Evolutionary conservation across 2,329 filamentous ascomycete species (phyloP).

Genomic region (Cyphellophora europaea): DNA sequence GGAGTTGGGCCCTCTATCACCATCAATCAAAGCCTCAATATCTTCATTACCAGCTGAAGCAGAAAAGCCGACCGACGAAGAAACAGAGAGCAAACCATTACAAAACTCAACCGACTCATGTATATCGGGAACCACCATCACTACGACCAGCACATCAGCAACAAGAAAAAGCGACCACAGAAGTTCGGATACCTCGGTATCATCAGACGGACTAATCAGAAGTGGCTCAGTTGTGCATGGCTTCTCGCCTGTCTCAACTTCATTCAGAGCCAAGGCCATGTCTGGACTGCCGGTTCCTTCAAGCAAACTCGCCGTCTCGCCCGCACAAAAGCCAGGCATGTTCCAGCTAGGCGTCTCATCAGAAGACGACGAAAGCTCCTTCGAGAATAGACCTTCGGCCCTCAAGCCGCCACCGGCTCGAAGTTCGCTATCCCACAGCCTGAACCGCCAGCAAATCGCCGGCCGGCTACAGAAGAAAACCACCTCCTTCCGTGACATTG

Average conservation of each 20-base stretch:
- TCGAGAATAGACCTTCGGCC: constrained; percentile 46
- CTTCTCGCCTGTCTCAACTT: constrained; percentile 67
- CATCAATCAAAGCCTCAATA: constrained; percentile 31
- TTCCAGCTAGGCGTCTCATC: constrained; percentile 72
- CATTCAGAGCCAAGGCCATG: constrained; percentile 44
- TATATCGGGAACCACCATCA: constrained; percentile 44
- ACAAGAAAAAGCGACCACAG: constrained; percentile 37
- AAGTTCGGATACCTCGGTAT: constrained; percentile 54
- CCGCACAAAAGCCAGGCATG: constrained; percentile 60
- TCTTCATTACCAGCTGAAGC: constrained; percentile 26
- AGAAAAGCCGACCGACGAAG: constrained; percentile 20
- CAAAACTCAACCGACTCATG: constrained; percentile 49
- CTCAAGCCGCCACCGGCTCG: constrained; percentile 31
- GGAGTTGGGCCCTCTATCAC: constrained; percentile 50
- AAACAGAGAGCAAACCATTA: constrained; percentile 40
- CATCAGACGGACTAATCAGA: constrained; percentile 47
- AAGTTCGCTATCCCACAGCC: constrained; percentile 27
- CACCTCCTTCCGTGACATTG: constrained; percentile 70
- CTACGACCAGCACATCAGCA: constrained; percentile 41
- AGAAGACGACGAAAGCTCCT: constrained; percentile 72
- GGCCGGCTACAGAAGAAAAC: constrained; percentile 55
- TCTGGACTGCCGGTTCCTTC: constrained; percentile 4
- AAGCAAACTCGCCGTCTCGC: constrained; percentile 25
- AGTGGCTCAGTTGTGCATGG: constrained; percentile 70
- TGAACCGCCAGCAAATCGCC: constrained; percentile 34